phyloP scores from a whole-genome alignment of 2,329 filamentous ascomycete genomes.

The Cytospora leucostoma region DNA sequence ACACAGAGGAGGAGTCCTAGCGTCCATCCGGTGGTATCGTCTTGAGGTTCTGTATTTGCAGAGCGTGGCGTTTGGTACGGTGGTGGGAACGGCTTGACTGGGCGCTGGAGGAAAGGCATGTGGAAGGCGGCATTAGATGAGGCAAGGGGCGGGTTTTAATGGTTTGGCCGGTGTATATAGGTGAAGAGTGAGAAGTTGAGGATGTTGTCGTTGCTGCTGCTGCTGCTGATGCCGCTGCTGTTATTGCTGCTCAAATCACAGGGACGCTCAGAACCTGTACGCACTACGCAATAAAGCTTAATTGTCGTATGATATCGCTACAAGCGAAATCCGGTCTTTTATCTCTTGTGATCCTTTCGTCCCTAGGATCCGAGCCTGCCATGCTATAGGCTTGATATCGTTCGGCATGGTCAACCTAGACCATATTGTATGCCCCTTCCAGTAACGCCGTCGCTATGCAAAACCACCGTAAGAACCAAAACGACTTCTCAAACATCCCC shows the following conservation, averaged over 20 bases:
- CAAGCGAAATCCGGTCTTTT: conserved; percentile 18
- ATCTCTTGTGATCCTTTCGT: neutral
- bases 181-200: neutral
- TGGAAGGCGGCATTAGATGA: conserved; percentile 4
- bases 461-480: conserved; percentile 5
- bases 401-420: neutral
- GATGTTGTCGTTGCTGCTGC: neutral
- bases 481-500: conserved; percentile 16
- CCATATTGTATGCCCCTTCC: neutral
- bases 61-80: conserved; percentile 33
- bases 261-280: conserved; percentile 13
- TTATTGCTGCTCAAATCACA: neutral
- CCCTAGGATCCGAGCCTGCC: neutral
- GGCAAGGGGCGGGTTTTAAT: neutral
- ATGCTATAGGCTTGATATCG: neutral
- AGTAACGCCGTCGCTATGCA: conserved; percentile 31
- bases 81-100: neutral
- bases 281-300: conserved; percentile 24
- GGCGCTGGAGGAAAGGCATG: neutral
- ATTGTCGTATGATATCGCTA: conserved; percentile 18
- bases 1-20: neutral
- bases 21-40: conserved; percentile 10
- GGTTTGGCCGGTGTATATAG: conserved; percentile 9
- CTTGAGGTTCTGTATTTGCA: conserved; percentile 30
- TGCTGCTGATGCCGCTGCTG: conserved; percentile 1